Base-by-base conservation (phyloP, 768 basidiomycete species). In the Collybiopsis luxurians region DNA sequence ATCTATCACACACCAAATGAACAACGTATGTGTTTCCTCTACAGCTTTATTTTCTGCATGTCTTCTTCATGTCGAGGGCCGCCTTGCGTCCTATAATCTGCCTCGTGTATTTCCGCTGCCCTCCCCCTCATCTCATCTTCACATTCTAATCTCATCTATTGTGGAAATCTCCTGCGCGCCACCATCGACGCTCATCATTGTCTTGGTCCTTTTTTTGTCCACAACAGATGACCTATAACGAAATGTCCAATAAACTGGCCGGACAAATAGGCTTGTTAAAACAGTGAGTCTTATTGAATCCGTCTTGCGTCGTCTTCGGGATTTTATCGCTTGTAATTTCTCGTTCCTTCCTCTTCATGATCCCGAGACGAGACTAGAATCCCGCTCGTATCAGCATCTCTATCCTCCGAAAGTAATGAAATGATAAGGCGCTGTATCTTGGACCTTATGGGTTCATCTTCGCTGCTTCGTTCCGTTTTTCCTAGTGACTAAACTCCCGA, bases 1-100 rank as follows among this genome's bases (percentile, higher is more conserved):
- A 76, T 81, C 78, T 21, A 76, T 97, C 53, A 97, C 94, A 2
- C 84, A 88, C 67, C 94, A 97, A 69, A 95, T 96, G 93, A 92
- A 89, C 67, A 86, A 92, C 65, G 90, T 91, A 54, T 31, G 79
- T 56, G 23, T 19, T 49, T 31, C 24, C 12, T 28, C 44, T 43
- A 27, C 15, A n/a, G n/a, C n/a, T n/a, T n/a, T n/a, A n/a, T n/a
- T n/a, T n/a, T n/a, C n/a, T n/a, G n/a, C n/a, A n/a, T n/a, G n/a
- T n/a, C n/a, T n/a, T n/a, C n/a, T n/a, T n/a, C n/a, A n/a, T n/a
- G n/a, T 28, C 2, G 24, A 31, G 19, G 30, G 27, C 12, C 19
- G 13, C 1, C 34, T 19, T 52, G 30, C n/a, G 13, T 21, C 50
- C 34, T 31, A n/a, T 21, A 21, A 4, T 4, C 36, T 7, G 4